These are phyloP conservation scores for Veloporphyrellus conicus DNA, from an alignment of 1,284 basidiomycete genomes.

Conservation along the genomic window DNA sequence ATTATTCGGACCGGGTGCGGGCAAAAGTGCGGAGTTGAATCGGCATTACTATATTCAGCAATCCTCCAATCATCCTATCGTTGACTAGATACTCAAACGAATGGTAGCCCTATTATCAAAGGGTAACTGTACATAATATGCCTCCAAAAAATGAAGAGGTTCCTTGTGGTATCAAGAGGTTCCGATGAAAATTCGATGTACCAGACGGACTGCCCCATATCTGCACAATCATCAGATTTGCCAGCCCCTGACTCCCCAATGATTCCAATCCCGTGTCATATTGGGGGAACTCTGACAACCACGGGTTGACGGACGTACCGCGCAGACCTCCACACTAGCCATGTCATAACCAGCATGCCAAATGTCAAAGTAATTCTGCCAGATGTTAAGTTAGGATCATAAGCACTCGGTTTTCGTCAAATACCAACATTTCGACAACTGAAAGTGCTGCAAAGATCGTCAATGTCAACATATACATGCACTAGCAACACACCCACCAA, in stretches of 20 bases:
- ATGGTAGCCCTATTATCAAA: too few relatives aligned
- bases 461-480: conserved; percentile 1
- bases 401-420: background rate
- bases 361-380: conserved; percentile 42
- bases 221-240: conserved; percentile 1
- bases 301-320: conserved; percentile 33
- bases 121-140: background rate
- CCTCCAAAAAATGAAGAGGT: background rate
- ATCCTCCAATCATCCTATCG: too few relatives aligned
- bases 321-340: conserved; percentile 49
- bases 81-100: too few relatives aligned
- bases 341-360: conserved; percentile 42
- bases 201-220: background rate
- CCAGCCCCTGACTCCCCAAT: conserved; percentile 3
- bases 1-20: background rate
- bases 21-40: background rate
- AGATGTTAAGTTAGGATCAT: conserved; percentile 6
- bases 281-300: conserved; percentile 26
- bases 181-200: background rate
- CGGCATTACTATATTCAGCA: background rate
- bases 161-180: conserved; percentile 2
- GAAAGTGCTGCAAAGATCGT: conserved; percentile 36
- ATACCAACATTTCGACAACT: conserved; percentile 44
- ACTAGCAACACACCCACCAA: conserved; percentile 35
- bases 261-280: conserved; percentile 14